These are phyloP conservation scores for Artemisia annua DNA, from an alignment of 129 eudicot genomes.

Conservation along the genomic window DNA sequence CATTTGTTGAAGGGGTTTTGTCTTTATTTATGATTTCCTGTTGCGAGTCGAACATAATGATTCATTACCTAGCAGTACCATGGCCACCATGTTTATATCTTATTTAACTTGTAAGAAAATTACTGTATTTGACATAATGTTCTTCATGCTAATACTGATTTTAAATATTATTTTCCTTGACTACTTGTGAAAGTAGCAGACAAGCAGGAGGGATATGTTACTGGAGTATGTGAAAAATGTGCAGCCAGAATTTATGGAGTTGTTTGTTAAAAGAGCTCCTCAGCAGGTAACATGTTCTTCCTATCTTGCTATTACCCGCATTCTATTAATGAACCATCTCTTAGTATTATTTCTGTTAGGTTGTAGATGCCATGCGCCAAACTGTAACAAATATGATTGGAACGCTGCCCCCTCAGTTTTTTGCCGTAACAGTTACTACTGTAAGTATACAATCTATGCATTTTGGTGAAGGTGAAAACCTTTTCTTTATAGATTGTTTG, in stretches of 20 bases:
- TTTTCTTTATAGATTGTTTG: slow-evolving; percentile 10
- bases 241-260: slow-evolving; percentile 95
- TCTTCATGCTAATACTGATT: slow-evolving; percentile 13
- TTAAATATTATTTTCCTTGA: slow-evolving; percentile 8
- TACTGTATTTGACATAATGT: not conserved
- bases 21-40: not conserved
- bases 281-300: slow-evolving; percentile 62
- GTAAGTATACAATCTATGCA: slow-evolving; percentile 46
- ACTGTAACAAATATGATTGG: slow-evolving; percentile 99
- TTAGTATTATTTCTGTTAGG: slow-evolving; percentile 40
- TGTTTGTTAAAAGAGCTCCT: slow-evolving; percentile 93
- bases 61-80: slow-evolving; percentile 20
- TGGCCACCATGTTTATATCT: slow-evolving; percentile 11
- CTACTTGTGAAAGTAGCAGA: slow-evolving; percentile 36
- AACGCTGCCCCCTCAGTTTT: slow-evolving; percentile 92
- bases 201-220: slow-evolving; percentile 81
- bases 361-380: slow-evolving; percentile 99
- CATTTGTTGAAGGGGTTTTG: not conserved
- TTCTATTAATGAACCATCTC: not conserved
- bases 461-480: not conserved
- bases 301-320: not conserved
- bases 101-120: slow-evolving; percentile 6
- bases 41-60: not conserved
- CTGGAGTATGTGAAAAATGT: slow-evolving; percentile 89
- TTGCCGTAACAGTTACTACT: slow-evolving; percentile 90